A percentile compares a stretch with the other conserved stretches of the same genome.
Evolutionary conservation across 2,329 filamentous ascomycete genomes (phyloP).

Genomic region (Tolypocladium nubicola): DNA sequence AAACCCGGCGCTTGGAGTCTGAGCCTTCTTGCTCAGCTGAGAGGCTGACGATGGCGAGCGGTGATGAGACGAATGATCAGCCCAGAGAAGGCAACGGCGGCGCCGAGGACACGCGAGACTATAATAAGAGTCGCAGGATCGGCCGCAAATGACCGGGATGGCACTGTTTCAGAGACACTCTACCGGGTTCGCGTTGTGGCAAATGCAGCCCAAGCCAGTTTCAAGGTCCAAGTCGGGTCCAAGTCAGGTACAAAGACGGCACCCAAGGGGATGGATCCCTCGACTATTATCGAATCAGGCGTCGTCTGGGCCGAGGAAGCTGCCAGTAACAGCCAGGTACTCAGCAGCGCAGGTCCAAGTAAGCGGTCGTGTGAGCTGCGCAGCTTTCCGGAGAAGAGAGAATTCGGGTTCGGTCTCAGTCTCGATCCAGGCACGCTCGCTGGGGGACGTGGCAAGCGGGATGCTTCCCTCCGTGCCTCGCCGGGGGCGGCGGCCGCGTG

Average conservation of each 20-base stretch:
- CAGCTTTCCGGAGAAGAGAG: background rate
- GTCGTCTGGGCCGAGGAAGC: background rate
- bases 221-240: background rate
- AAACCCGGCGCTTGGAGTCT: background rate
- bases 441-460: background rate
- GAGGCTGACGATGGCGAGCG: background rate
- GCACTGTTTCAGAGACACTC: background rate
- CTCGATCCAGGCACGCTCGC: background rate
- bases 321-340: background rate
- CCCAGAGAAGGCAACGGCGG: background rate
- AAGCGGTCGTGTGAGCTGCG: background rate
- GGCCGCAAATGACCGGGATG: background rate
- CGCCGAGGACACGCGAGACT: background rate
- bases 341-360: background rate
- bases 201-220: background rate
- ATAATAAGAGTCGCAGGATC: background rate
- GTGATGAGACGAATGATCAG: background rate
- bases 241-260: background rate
- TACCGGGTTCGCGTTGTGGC: background rate
- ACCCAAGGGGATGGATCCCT: background rate
- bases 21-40: background rate
- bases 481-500: background rate
- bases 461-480: background rate
- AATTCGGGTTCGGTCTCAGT: background rate
- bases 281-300: background rate